phyloP scores from a whole-genome alignment of 306 rosid species.

The Begonia fuchsioides region DNA sequence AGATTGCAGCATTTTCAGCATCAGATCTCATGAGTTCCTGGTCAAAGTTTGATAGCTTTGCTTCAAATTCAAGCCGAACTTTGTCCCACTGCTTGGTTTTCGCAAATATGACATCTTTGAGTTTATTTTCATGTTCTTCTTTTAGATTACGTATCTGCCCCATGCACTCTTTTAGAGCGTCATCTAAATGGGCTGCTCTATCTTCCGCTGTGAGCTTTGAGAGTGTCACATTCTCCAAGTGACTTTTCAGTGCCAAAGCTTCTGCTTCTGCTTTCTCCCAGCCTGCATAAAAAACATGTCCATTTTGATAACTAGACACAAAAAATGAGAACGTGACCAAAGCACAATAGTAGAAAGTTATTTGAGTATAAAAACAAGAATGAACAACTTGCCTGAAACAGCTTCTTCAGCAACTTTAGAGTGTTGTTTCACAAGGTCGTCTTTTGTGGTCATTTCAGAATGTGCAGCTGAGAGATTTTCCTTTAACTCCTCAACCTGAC shows the following conservation, averaged over 20 bases:
- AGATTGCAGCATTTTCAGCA: conserved; percentile 71
- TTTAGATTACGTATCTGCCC: conserved; percentile 85
- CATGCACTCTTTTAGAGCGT: conserved; percentile 97
- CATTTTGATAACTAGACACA: no score
- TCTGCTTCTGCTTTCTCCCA: conserved; percentile 99
- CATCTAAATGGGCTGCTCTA: conserved; percentile 83
- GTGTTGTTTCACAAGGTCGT: conserved; percentile 77
- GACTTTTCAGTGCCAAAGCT: conserved; percentile 79
- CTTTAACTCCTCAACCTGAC: conserved; percentile 50
- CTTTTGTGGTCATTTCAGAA: conserved; percentile 75
- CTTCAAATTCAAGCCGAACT: conserved; percentile 76
- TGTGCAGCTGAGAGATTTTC: conserved; percentile 65
- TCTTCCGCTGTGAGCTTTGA: conserved; percentile 82
- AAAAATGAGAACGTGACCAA: no score
- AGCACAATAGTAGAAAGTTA: no score
- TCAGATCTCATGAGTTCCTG: conserved; percentile 72
- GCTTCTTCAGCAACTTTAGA: conserved; percentile 98
- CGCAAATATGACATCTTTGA: conserved; percentile 63
- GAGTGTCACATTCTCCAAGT: conserved; percentile 79
- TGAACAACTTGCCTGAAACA: conserved; percentile 55
- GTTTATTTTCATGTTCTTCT: conserved; percentile 85
- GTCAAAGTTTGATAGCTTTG: conserved; percentile 56
- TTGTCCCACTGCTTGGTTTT: conserved; percentile 79
- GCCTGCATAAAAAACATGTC: conserved; percentile 29
- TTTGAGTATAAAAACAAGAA: no score